Evolutionary conservation across 352 stramenopile genomes (phyloP), one percentile per base, ranked within the genome.

Genomic region (Pythium chondricola): DNA sequence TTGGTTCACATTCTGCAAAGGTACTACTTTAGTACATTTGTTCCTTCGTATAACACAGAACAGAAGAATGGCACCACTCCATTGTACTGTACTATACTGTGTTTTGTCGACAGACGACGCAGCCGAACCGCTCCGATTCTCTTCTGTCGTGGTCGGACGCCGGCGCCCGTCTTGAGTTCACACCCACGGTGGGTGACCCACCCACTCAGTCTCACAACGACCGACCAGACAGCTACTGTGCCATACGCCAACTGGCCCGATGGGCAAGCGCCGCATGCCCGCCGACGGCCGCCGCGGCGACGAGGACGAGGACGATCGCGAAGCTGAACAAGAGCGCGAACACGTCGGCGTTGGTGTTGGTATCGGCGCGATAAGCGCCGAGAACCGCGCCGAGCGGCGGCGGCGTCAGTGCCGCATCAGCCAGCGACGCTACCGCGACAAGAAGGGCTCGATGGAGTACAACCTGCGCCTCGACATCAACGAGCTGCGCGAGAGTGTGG

Each of bases 381-480:
- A 62, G 17, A 38, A 63, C 24, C 62, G 66, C 14, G 62, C 60
- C 7, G 72, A 74, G 26, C 68, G 69, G 22, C 65, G 74, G 0
- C 74, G 72, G 25, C 59, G 63, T 24, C 74, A 89, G 56, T 80
- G 74, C 51, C 74, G 78, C 41, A 65, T 79, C 52, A 87, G 66
- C 60, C 78, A 89, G 51, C 68, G 74, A 6, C 65, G 74, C 22
- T 86, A 89, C 56, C 71, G 78, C 40, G 70, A 84, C 61, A 84
- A 83, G 52, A 73, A 83, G 40, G 63, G 59, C 22, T 86, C 76
- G 39, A 48, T 52, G 25, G 70, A 86, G 58, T 84, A 86, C 61
- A 83, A 85, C 39, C 64, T 87, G 21, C 62, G 66, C 18, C 56
- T 86, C 27, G 73, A 87, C 38, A 70, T 89, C 41, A 83, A 87